Conservation (phyloP, 257 asterid species). For the Capsicum pubescens region DNA sequence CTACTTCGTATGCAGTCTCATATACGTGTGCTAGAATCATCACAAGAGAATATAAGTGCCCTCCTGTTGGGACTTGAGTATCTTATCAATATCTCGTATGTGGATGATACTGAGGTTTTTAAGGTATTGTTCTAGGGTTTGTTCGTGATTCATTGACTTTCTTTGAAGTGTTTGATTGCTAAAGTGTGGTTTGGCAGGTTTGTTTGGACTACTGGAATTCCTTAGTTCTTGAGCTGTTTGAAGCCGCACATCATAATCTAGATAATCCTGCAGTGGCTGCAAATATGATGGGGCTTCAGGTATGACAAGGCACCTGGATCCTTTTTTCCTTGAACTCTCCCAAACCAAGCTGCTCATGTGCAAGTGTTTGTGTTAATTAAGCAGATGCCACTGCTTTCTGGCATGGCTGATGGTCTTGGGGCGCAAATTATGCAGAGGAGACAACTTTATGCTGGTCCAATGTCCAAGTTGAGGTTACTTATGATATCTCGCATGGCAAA, state of each 20-base stretch:
- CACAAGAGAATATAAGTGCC: conserved; percentile 73
- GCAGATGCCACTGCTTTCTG: conserved; percentile 72
- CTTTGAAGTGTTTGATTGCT: neutral
- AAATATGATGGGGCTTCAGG: conserved; percentile 90
- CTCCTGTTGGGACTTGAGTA: conserved; percentile 87
- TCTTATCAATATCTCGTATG: conserved; percentile 87
- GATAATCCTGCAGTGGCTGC: conserved; percentile 70
- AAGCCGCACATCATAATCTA: conserved; percentile 82
- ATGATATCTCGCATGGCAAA: conserved; percentile 99
- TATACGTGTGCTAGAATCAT: conserved; percentile 78
- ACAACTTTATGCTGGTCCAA: conserved; percentile 82
- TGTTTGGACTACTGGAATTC: conserved; percentile 99
- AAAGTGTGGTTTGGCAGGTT: conserved; percentile 57
- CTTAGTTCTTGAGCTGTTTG: conserved; percentile 84
- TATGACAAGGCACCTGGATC: conserved; percentile 29
- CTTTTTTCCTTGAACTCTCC: conserved; percentile 7
- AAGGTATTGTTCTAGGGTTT: conserved; percentile 58
- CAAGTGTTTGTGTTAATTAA: conserved; percentile 35
- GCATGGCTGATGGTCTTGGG: conserved; percentile 79
- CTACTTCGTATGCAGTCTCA: conserved; percentile 65
- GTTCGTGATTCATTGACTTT: conserved; percentile 12
- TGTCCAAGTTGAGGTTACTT: conserved; percentile 90
- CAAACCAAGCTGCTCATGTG: neutral
- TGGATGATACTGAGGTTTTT: conserved; percentile 97
- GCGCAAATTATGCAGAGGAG: conserved; percentile 83